Conservation (phyloP, 2,329 filamentous ascomycete genomes). For the Pseudocercospora fuligena region DNA sequence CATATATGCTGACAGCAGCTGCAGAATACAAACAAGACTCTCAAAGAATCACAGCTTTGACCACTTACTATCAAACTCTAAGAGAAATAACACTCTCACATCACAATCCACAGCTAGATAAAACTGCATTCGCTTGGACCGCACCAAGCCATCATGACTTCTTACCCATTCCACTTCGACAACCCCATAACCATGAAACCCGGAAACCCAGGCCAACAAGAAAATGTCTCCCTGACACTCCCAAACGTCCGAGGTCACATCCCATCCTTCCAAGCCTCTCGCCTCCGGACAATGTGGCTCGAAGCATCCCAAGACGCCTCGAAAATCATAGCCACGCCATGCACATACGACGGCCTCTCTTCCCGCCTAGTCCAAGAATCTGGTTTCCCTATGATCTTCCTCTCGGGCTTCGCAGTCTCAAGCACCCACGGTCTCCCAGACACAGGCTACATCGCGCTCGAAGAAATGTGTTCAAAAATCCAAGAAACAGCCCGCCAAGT, state of each 20-base stretch:
- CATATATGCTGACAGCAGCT: too few species aligned
- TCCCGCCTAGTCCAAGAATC: conserved; percentile 52
- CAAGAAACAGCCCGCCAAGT: conserved; percentile 43
- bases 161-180: conserved; percentile 8
- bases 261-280: conserved; percentile 47
- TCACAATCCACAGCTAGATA: too few species aligned
- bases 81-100: too few species aligned
- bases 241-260: conserved; percentile 25
- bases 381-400: conserved; percentile 53
- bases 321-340: conserved; percentile 53
- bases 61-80: too few species aligned
- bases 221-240: neutral
- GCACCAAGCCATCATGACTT: too few species aligned
- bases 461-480: conserved; percentile 53
- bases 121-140: too few species aligned
- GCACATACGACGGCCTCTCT: conserved; percentile 42
- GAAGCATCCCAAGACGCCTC: conserved; percentile 48
- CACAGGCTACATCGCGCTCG: conserved; percentile 56
- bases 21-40: too few species aligned
- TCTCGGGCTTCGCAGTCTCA: conserved; percentile 51
- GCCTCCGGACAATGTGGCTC: conserved; percentile 44
- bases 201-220: neutral
- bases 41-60: too few species aligned
- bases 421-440: conserved; percentile 49
- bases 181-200: neutral